A percentile compares a stretch with the other conserved stretches of the same genome.
Evolutionary conservation across 2,329 filamentous ascomycete genomes (phyloP).

Genomic region (Hyphodiscus sp.): DNA sequence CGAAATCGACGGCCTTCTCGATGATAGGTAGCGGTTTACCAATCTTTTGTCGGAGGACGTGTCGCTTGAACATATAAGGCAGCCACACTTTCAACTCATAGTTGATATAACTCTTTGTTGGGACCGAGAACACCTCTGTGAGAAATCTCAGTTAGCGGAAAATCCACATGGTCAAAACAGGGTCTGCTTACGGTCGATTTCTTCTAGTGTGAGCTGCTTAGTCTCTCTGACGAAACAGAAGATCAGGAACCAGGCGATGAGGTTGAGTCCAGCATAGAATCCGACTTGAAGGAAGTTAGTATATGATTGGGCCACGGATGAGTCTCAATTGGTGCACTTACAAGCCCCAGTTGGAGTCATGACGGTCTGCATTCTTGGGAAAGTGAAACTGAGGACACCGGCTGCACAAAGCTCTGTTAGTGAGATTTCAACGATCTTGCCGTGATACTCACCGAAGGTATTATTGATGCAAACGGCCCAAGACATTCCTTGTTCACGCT

Average conservation of each 20-base stretch:
- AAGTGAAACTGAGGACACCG: conserved; percentile 53
- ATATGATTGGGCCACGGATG: not conserved
- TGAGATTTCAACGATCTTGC: not conserved
- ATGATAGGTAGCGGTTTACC: too few species aligned
- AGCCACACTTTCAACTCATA: too few species aligned
- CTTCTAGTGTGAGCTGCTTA: conserved; percentile 37
- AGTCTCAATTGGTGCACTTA: too few species aligned
- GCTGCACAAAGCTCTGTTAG: conserved; percentile 25
- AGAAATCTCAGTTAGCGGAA: conserved; percentile 11
- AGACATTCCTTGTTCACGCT: conserved; percentile 55
- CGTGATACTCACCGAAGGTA: not conserved
- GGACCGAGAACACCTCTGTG: too few species aligned
- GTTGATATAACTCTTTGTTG: too few species aligned
- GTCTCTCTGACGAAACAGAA: conserved; percentile 52
- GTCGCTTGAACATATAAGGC: too few species aligned
- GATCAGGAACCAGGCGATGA: conserved; percentile 47
- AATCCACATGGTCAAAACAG: conserved; percentile 42
- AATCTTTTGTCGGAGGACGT: too few species aligned
- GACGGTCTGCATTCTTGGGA: conserved; percentile 17
- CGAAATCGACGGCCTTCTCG: too few species aligned
- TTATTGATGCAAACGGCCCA: conserved; percentile 33
- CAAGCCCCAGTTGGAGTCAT: conserved; percentile 33
- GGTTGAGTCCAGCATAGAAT: conserved; percentile 48
- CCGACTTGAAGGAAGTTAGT: conserved; percentile 32
- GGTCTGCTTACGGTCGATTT: conserved; percentile 16